Evolutionary conservation across 805 yeast species (phyloP).

Genomic region (Ogataea thermomethanolica): DNA sequence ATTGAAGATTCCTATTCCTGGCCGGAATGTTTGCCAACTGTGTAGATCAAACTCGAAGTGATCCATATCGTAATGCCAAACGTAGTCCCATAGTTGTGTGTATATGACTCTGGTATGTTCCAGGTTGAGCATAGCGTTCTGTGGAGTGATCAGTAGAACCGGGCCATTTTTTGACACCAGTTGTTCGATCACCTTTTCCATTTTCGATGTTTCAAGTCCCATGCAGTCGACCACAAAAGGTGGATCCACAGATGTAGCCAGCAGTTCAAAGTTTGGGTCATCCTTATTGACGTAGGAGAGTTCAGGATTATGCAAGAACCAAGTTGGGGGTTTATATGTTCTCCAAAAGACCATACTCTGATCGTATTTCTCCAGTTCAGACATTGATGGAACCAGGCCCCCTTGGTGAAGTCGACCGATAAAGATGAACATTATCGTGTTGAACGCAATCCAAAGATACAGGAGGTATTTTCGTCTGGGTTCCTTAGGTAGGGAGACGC

Average conservation of each 20-base stretch:
- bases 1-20: constrained; percentile 62
- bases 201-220: constrained; percentile 36
- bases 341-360: constrained; percentile 80
- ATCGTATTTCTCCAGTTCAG: constrained; percentile 30
- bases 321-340: constrained; percentile 89
- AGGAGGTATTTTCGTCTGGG: constrained; percentile 26
- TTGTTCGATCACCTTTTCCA: constrained; percentile 16
- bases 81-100: constrained; percentile 34
- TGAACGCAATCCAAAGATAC: constrained; percentile 61
- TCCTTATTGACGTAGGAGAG: constrained; percentile 19
- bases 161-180: constrained; percentile 1
- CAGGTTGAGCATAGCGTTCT: constrained; percentile 25
- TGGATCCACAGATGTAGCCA: constrained; percentile 14
- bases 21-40: constrained; percentile 42
- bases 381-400: constrained; percentile 73
- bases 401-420: constrained; percentile 90
- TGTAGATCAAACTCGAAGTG: constrained; percentile 55
- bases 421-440: constrained; percentile 50
- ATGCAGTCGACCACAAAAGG: constrained; percentile 40
- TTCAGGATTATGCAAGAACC: constrained; percentile 45
- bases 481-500: constrained; percentile 33
- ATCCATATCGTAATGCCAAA: constrained; percentile 66
- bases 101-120: constrained; percentile 10
- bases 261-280: constrained; percentile 9
- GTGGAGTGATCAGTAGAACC: constrained; percentile 28